These are phyloP conservation scores for Terfezia claveryi DNA, from an alignment of 495 filamentous ascomycete species.

Conservation along the genomic window DNA sequence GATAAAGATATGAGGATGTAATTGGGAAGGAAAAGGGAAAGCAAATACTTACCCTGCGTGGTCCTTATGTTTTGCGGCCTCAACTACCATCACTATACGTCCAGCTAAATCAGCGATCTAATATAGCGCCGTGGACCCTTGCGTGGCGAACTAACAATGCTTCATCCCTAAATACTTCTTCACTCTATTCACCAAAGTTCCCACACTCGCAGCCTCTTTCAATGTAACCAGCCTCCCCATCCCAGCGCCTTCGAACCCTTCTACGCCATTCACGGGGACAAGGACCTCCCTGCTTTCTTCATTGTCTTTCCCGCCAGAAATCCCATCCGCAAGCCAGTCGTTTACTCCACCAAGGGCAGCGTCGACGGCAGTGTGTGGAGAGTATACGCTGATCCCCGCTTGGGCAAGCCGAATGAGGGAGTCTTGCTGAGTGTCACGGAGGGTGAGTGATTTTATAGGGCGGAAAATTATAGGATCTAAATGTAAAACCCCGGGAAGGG, in stretches of 20 bases:
- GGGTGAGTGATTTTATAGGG: constrained; percentile 66
- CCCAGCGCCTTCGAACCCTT: constrained; percentile 12
- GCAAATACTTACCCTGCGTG: too few species aligned
- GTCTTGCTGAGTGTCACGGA: constrained; percentile 65
- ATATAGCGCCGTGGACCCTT: too few species aligned
- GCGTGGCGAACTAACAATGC: constrained; percentile 1
- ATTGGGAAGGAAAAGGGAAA: too few species aligned
- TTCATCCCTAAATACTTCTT: constrained; percentile 10
- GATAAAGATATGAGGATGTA: too few species aligned
- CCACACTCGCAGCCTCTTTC: neutral
- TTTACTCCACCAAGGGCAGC: constrained; percentile 68
- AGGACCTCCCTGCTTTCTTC: constrained; percentile 23
- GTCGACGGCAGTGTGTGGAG: constrained; percentile 84
- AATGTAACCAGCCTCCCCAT: constrained; percentile 15
- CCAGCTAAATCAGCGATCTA: too few species aligned
- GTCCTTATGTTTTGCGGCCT: too few species aligned
- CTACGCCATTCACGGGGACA: constrained; percentile 9
- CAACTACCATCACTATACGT: too few species aligned
- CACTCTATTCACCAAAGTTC: constrained; percentile 10
- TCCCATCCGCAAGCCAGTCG: constrained; percentile 85
- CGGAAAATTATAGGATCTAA: constrained; percentile 90
- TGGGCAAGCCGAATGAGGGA: constrained; percentile 58
- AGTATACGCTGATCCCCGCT: constrained; percentile 36
- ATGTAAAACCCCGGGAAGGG: too few species aligned
- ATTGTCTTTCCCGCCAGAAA: constrained; percentile 30